These are phyloP conservation scores for Closterium sp. DNA, from an alignment of 139 green algal genomes.

Conservation along the genomic window DNA sequence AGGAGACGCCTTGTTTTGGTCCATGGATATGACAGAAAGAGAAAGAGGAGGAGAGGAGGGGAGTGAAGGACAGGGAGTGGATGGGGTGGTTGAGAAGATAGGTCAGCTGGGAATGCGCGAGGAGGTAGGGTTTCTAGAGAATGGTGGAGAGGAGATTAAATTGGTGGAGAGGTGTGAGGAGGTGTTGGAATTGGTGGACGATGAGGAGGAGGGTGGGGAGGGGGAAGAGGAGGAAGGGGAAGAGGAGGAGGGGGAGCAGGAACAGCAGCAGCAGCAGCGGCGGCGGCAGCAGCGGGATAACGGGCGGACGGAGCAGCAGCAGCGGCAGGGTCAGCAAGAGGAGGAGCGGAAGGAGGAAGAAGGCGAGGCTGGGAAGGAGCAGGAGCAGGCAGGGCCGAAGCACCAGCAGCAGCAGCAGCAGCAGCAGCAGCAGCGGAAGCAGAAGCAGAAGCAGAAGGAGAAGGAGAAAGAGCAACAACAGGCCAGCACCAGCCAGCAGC, in stretches of 20 bases:
- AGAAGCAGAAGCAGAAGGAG: neutral
- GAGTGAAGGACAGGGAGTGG: neutral
- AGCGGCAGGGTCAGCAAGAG: neutral
- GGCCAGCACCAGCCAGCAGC: neutral
- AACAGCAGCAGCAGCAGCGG: neutral
- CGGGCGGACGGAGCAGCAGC: neutral
- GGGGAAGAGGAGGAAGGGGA: neutral
- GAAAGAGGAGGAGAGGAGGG: neutral
- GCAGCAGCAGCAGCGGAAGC: neutral
- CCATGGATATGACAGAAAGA: neutral
- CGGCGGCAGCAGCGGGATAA: too few species aligned
- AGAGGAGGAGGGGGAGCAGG: neutral
- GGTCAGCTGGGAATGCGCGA: neutral
- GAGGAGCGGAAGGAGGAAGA: neutral
- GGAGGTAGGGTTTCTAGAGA: neutral
- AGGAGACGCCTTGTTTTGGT: neutral
- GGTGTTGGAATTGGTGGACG: neutral
- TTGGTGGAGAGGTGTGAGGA: neutral
- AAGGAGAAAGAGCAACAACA: neutral
- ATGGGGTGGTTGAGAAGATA: neutral
- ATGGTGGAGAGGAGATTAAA: neutral
- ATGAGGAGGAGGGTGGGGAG: neutral
- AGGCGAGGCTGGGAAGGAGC: neutral
- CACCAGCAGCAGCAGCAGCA: neutral
- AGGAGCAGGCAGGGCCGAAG: neutral